Percentiles rank a stretch among this genome's conserved stretches.
Evolutionary conservation across 1,284 basidiomycete species (phyloP).

Genomic region (Salmacisia buchloeana): DNA sequence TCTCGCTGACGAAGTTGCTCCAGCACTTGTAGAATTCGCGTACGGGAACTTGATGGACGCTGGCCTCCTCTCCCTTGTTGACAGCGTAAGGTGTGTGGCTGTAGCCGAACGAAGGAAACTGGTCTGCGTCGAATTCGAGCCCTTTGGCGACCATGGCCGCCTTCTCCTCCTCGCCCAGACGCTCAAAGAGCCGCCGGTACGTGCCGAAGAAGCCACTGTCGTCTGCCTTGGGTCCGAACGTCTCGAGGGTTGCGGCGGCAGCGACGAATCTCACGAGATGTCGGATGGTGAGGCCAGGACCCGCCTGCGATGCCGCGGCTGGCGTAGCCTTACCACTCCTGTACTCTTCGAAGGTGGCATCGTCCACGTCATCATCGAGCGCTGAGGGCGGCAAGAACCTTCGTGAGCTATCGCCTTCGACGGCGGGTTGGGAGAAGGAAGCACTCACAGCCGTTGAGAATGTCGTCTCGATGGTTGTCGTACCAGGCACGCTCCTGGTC

Average conservation of each 20-base stretch:
- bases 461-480: constrained; percentile 83
- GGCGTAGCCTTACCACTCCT: constrained; percentile 59
- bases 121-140: constrained; percentile 19
- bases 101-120: constrained; percentile 72
- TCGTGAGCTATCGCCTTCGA: neutral
- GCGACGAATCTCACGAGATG: constrained; percentile 85
- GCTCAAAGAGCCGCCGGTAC: constrained; percentile 79
- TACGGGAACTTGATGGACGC: constrained; percentile 29
- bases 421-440: neutral
- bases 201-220: constrained; percentile 73
- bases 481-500: constrained; percentile 85
- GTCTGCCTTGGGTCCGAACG: constrained; percentile 57
- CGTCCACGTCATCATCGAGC: constrained; percentile 29
- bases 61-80: constrained; percentile 20
- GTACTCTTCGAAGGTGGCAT: constrained; percentile 67
- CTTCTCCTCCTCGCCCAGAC: constrained; percentile 76
- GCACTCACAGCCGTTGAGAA: constrained; percentile 31
- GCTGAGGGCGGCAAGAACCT: constrained; percentile 6
- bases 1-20: constrained; percentile 78
- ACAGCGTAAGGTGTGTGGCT: constrained; percentile 67
- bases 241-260: constrained; percentile 57
- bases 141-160: constrained; percentile 51
- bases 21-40: constrained; percentile 75
- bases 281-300: constrained; percentile 70
- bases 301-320: constrained; percentile 62